Base-by-base conservation (phyloP, 2,329 filamentous ascomycete species). In the Graphium sp. region DNA sequence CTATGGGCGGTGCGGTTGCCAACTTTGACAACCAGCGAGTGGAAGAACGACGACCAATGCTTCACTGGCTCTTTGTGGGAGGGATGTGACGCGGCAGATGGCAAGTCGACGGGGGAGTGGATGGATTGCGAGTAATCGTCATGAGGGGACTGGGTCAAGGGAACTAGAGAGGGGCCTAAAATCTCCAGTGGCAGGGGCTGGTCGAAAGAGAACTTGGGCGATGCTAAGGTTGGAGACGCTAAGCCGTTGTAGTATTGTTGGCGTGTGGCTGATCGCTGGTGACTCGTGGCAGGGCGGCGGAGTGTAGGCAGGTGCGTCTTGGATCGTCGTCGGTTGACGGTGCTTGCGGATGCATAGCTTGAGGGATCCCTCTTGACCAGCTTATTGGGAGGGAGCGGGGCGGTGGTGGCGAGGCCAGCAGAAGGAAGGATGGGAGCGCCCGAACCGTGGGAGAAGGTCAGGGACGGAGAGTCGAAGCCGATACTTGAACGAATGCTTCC, bases 201-300 rank as follows among this genome's bases (percentile, higher is more conserved):
- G 34, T 56, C 47, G 28, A 52, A 49, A 9, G 49, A 51, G 30
- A 47, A 44, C 18, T 44, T 47, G n/a, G 39, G 37, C 5, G 30
- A 15, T 10, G 15, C 16, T 21, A 8, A 31, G 15, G 13, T 7
- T 4, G 29, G 29, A 8, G 29, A 31, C 7, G 18, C 13, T 11
- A 27, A 12, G 24, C 16, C 22, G 19, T 19, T 26, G 22, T 15
- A 11, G 9, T 8, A 19, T 17, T 31, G 29, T 39, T 79, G 70
- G 17, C 82, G 53, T 2, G 75, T 81, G 19, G 70, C 72, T 25
- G 75, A 78, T 40, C 80, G 64, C 46, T 85, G 77, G 43, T 84
- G 78, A 47, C 79, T 84, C 12, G 80, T 85, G 25, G 77, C 77
- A 29, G 80, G 80, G 40, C 79, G 61, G 33, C 75, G 70, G 34